phyloP scores from a whole-genome alignment of 257 asterid genomes.

The Lantana camara region DNA sequence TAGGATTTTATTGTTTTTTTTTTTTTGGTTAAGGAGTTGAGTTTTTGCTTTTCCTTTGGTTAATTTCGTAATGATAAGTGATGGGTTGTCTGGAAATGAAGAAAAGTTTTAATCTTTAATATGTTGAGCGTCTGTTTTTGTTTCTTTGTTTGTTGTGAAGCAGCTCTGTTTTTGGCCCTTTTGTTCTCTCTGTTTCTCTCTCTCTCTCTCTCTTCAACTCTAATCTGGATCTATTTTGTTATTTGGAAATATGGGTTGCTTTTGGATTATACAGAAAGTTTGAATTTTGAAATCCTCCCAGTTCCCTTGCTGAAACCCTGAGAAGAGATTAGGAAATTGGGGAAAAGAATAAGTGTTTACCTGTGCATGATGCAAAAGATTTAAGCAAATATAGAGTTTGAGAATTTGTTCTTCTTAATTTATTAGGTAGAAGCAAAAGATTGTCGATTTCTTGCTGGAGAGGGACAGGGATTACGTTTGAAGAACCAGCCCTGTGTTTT shows the following conservation, averaged over 20 bases:
- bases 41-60: slow-evolving; percentile 12
- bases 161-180: slow-evolving; percentile 5
- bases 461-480: neutral
- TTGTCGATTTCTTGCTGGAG: slow-evolving; percentile 7
- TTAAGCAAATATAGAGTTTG: neutral
- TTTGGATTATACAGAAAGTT: slow-evolving; percentile 19
- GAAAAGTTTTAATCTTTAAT: slow-evolving; percentile 11
- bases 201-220: slow-evolving; percentile 23
- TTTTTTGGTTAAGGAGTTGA: too few species aligned
- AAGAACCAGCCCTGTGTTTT: too few species aligned
- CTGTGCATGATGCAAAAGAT: slow-evolving; percentile 12
- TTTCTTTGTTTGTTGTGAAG: slow-evolving; percentile 7
- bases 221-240: slow-evolving; percentile 27
- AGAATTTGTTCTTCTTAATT: slow-evolving; percentile 22
- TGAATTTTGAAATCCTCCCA: neutral
- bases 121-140: slow-evolving; percentile 1
- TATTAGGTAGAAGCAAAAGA: slow-evolving; percentile 19
- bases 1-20: slow-evolving; percentile 17
- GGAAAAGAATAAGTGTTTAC: slow-evolving; percentile 12
- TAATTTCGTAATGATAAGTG: slow-evolving; percentile 15
- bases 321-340: neutral
- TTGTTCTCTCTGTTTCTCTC: slow-evolving; percentile 2
- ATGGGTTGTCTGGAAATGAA: slow-evolving; percentile 29
- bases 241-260: slow-evolving; percentile 19
- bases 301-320: slow-evolving; percentile 3